Evolutionary conservation across 345 rosid genomes (phyloP).

Genomic region (Aquilaria yunnanensis): DNA sequence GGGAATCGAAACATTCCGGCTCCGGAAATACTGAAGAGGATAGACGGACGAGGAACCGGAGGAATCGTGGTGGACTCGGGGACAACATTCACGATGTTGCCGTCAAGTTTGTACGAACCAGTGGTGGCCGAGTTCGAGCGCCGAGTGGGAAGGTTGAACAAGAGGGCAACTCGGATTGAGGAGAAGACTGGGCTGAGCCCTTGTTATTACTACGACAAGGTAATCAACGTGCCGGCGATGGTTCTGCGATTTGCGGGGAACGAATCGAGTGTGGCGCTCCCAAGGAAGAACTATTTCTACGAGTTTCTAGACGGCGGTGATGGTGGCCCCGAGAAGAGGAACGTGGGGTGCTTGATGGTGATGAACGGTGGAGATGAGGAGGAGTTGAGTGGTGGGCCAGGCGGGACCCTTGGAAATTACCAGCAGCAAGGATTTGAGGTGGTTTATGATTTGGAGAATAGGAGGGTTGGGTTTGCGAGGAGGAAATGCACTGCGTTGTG

Average conservation of each 20-base stretch:
- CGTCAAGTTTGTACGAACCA: constrained; percentile 49
- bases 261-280: constrained; percentile 65
- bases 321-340: constrained; percentile 37
- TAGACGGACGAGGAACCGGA: constrained; percentile 58
- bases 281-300: constrained; percentile 71
- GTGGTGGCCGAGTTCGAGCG: constrained; percentile 61
- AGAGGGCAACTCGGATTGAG: constrained; percentile 60
- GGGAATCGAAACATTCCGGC: constrained; percentile 67
- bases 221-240: constrained; percentile 42
- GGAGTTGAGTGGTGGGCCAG: constrained; percentile 77
- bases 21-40: constrained; percentile 42
- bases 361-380: constrained; percentile 88
- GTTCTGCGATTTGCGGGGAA: constrained; percentile 67
- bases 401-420: constrained; percentile 71
- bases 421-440: constrained; percentile 98
- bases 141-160: constrained; percentile 44
- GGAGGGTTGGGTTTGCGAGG: constrained; percentile 76
- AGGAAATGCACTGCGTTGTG: constrained; percentile 82
- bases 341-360: constrained; percentile 80
- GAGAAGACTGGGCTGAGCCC: constrained; percentile 66
- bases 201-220: constrained; percentile 50
- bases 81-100: constrained; percentile 92
- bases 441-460: constrained; percentile 74
- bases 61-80: constrained; percentile 95
- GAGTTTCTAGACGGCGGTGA: constrained; percentile 64